Evolutionary conservation across 176 grass and related monocot species (phyloP), one percentile per base, ranked within the genome.

Genomic region (Elaeis guineensis): DNA sequence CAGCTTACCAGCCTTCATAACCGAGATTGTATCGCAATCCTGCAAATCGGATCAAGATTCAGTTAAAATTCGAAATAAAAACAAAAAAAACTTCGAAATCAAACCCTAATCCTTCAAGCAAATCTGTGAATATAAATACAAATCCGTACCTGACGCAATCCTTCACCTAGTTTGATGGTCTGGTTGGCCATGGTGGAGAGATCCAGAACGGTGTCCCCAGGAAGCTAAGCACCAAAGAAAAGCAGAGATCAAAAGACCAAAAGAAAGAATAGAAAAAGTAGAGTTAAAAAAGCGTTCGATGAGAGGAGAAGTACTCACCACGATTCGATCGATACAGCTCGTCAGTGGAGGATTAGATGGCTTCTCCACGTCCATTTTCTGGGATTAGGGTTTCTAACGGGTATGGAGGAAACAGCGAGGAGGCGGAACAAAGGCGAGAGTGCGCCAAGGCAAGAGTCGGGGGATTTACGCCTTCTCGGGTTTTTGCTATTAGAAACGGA

Each of bases 161-260:
- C 87, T 5, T 73, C 59, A 12, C 93, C 87, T 25, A 98, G 70
- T 80, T 91, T 92, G 61, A 98, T 85, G 44, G 84, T 89, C 63
- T 98, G 84, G 52, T 89, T 89, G 15, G 72, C 69, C 93, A 98
- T 78, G 25, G 75, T 69, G 9, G 76, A 52, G 75, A 98, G 84
- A 66, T 98, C 93, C 44, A 98, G 66, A 50, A 92, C 57, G 72
- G 82, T 67, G 63, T 92, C 84, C 28, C 87, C 93, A 5, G 93
- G 84, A 5, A 92, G 70, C 93, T 98, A 66, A 23, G 35, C 60
- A 19, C 20, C 15, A 55, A 20, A 55, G 61, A 20, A 6, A 18
- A 63, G 16, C 52, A 24, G 51, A 62, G 49, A 72, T 58, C 25
- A 49, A 15, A 28, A 3, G 50, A 55, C 25, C 22, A 9, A 44